Percentiles rank a stretch among this genome's conserved stretches.
Evolutionary conservation across 805 yeast species (phyloP).

Genomic region (Cyberlindnera petersonii): DNA sequence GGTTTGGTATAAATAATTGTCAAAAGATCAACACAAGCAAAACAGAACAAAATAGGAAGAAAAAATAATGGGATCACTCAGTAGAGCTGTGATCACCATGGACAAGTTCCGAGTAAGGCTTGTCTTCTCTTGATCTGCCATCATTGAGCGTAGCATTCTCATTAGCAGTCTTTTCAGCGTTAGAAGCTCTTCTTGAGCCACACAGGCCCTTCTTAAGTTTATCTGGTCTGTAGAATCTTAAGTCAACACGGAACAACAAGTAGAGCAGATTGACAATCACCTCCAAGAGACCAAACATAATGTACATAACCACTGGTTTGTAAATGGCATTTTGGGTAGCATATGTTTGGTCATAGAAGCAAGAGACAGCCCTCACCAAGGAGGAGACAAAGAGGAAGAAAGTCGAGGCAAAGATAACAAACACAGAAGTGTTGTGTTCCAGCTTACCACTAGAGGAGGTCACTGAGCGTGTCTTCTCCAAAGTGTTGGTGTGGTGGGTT

Average conservation of each 20-base stretch:
- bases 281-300: slow-evolving; percentile 68
- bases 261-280: slow-evolving; percentile 51
- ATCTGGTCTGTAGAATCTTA: slow-evolving; percentile 80
- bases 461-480: slow-evolving; percentile 27
- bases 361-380: slow-evolving; percentile 45
- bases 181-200: not conserved
- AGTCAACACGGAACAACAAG: slow-evolving; percentile 62
- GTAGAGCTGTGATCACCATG: slow-evolving; percentile 13
- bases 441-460: slow-evolving; percentile 34
- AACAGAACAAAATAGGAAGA: no score
- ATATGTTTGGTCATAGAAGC: slow-evolving; percentile 33
- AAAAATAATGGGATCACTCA: not conserved
- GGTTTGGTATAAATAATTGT: no score
- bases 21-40: no score
- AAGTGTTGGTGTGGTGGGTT: slow-evolving; percentile 34
- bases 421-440: slow-evolving; percentile 49
- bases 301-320: slow-evolving; percentile 58
- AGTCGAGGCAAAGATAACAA: slow-evolving; percentile 41
- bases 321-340: slow-evolving; percentile 40
- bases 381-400: slow-evolving; percentile 48
- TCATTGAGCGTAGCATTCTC: slow-evolving; percentile 5
- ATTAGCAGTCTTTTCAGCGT: not conserved
- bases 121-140: slow-evolving; percentile 10
- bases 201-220: slow-evolving; percentile 15
- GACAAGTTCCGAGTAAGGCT: slow-evolving; percentile 10